Conservation (phyloP, 1,284 basidiomycete species). For the Takashimella koratensis region DNA sequence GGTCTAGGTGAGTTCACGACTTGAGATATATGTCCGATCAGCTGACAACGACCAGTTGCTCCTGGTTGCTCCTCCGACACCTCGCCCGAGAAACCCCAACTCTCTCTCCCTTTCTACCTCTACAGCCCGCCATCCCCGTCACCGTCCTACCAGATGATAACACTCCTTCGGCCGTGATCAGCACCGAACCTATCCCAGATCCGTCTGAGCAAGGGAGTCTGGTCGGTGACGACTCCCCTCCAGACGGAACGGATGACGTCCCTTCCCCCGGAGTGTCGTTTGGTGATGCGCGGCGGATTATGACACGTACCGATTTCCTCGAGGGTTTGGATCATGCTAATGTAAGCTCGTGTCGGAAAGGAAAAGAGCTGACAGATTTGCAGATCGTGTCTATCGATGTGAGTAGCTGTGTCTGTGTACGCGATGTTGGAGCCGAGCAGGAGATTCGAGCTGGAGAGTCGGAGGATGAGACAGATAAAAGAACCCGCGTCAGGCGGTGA, state of each 20-base stretch:
- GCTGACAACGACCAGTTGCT: slow-evolving; percentile 63
- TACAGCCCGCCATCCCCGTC: neutral
- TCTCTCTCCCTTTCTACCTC: neutral
- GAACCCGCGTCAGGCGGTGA: no score
- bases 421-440: no score
- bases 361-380: slow-evolving; percentile 16
- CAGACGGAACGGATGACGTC: neutral
- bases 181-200: neutral
- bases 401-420: slow-evolving; percentile 26
- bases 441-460: no score
- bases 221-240: neutral
- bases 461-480: no score
- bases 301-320: slow-evolving; percentile 77
- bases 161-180: no score
- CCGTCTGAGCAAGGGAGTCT: neutral
- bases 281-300: slow-evolving; percentile 56
- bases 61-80: slow-evolving; percentile 67
- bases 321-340: slow-evolving; percentile 53
- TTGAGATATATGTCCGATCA: no score
- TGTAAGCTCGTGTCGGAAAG: slow-evolving; percentile 26
- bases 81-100: slow-evolving; percentile 52
- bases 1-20: slow-evolving; percentile 16
- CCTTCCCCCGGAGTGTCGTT: slow-evolving; percentile 26
- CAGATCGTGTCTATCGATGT: slow-evolving; percentile 78
- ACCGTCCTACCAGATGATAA: no score